A percentile compares a stretch with the other conserved stretches of the same genome.
Evolutionary conservation across 164 flowering plant genomes (phyloP).

Genomic region (Annona cherimola): DNA sequence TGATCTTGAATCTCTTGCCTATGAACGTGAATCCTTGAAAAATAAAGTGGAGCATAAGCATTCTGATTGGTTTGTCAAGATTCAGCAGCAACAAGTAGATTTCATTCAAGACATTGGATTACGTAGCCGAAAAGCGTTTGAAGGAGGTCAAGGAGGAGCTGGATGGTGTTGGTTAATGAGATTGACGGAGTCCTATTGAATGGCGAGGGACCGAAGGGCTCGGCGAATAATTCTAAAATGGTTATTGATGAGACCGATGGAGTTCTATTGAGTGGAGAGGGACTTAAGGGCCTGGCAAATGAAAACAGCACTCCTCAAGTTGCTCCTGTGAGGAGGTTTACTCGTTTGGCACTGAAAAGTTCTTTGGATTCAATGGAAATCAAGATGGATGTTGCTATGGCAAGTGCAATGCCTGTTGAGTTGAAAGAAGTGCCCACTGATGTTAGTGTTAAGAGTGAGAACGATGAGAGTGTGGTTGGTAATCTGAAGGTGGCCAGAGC

Average conservation of each 20-base stretch:
- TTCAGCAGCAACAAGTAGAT: conserved; percentile 71
- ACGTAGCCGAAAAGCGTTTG: too few relatives aligned
- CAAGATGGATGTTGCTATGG: not conserved
- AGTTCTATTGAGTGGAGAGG: not conserved
- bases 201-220: not conserved
- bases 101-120: conserved; percentile 61
- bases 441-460: not conserved
- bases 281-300: not conserved
- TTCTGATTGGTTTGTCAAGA: conserved; percentile 70
- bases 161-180: too few relatives aligned
- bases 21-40: conserved; percentile 66
- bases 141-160: too few relatives aligned
- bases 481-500: conserved; percentile 1
- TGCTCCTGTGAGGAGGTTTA: conserved; percentile 7
- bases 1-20: conserved; percentile 55
- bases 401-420: not conserved
- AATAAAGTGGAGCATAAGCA: conserved; percentile 61
- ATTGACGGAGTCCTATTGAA: not conserved
- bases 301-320: not conserved
- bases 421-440: not conserved
- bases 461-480: not conserved
- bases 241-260: not conserved
- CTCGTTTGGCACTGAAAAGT: conserved; percentile 10
- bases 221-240: not conserved
- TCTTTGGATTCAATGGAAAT: not conserved